phyloP scores from a whole-genome alignment of 495 filamentous ascomycete genomes.

The Penicillium chermesinum region DNA sequence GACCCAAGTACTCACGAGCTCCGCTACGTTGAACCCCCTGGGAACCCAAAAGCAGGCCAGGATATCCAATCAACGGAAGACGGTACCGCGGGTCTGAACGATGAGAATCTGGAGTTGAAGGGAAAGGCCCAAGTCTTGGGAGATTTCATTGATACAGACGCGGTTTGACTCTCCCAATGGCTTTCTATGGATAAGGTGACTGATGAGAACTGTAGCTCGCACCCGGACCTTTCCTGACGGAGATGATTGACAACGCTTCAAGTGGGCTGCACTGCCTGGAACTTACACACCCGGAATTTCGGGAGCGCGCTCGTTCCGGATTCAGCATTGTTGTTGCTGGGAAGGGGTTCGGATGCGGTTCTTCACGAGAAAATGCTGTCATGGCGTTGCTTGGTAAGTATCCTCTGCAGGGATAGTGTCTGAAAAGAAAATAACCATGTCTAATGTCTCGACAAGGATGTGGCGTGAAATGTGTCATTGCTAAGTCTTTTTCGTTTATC shows the following conservation, averaged over 20 bases:
- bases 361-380: conserved; percentile 39
- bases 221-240: conserved; percentile 29
- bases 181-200: background rate
- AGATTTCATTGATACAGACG: conserved; percentile 42
- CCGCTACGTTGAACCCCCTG: background rate
- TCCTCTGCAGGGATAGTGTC: background rate
- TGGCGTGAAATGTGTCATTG: conserved; percentile 36
- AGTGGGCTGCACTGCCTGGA: conserved; percentile 32
- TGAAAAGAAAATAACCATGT: background rate
- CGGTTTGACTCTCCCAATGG: conserved; percentile 7
- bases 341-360: conserved; percentile 40
- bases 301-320: conserved; percentile 24
- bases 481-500: conserved; percentile 39
- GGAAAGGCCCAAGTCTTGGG: conserved; percentile 34
- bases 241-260: conserved; percentile 16
- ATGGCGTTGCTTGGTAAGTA: conserved; percentile 21
- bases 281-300: conserved; percentile 36
- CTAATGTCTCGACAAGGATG: background rate
- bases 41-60: background rate
- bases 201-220: conserved; percentile 16
- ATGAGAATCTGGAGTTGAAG: background rate
- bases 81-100: background rate
- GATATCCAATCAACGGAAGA: background rate
- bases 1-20: background rate
- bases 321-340: conserved; percentile 38